phyloP scores from a whole-genome alignment of 768 basidiomycete species.

The Cystobasidium tubakii region DNA sequence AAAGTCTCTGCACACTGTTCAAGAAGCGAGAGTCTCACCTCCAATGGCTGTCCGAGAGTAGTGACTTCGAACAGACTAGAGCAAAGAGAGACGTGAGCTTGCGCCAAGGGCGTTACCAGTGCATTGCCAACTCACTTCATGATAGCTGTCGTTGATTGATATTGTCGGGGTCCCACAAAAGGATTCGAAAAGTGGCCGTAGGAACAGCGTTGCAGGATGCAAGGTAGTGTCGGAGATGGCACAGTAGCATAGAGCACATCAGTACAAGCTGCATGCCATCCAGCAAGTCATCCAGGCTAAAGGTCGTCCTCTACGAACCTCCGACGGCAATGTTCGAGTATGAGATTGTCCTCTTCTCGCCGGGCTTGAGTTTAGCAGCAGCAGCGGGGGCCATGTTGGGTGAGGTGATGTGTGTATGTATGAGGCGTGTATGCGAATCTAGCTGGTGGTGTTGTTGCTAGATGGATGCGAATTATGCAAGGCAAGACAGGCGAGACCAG shows the following conservation, averaged over 20 bases:
- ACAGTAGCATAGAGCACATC: too few species aligned
- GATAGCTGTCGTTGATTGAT: conserved; percentile 11
- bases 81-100: neutral
- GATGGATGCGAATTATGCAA: neutral
- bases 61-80: conserved; percentile 76
- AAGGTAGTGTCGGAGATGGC: neutral
- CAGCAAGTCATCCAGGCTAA: too few species aligned
- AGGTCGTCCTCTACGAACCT: too few species aligned
- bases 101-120: neutral
- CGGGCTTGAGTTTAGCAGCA: conserved; percentile 4
- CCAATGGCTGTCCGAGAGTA: conserved; percentile 93
- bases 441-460: too few species aligned
- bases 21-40: conserved; percentile 60
- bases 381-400: conserved; percentile 23
- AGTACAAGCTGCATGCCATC: too few species aligned
- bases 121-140: conserved; percentile 34
- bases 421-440: neutral
- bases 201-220: neutral
- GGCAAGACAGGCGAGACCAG: neutral
- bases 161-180: neutral
- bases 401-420: neutral
- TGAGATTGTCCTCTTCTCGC: conserved; percentile 15
- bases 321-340: conserved; percentile 33
- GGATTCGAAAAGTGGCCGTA: too few species aligned
- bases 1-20: too few species aligned